Percentiles rank a stretch among this genome's conserved stretches.
These are phyloP conservation scores for Quercus tomentella DNA, from an alignment of 331 rosid species.

Conservation along the genomic window DNA sequence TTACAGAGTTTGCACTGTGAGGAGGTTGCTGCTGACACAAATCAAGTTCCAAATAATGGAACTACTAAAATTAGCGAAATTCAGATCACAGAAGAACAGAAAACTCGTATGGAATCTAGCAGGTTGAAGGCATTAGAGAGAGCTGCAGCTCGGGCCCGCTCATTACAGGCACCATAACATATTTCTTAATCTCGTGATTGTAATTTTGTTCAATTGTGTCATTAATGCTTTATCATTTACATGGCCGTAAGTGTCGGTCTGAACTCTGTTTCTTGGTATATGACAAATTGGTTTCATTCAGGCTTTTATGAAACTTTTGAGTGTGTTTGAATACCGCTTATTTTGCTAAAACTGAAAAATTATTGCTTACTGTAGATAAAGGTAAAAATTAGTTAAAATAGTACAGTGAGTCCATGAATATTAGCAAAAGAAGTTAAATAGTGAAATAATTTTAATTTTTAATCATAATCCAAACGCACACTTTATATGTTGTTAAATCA, in stretches of 20 bases:
- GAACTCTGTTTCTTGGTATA: neutral
- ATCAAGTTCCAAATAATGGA: conserved; percentile 33
- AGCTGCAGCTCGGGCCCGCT: conserved; percentile 56
- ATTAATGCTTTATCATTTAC: neutral
- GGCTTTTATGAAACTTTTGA: neutral
- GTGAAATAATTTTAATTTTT: too few relatives aligned
- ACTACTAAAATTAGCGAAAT: conserved; percentile 19
- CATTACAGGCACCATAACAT: conserved; percentile 27
- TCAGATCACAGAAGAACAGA: conserved; percentile 72
- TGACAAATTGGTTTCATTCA: neutral
- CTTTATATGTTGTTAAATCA: neutral
- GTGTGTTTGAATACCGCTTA: too few relatives aligned
- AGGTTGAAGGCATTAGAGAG: conserved; percentile 84
- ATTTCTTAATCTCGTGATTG: neutral
- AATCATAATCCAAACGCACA: too few relatives aligned
- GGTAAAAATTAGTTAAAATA: too few relatives aligned
- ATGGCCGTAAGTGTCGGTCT: neutral
- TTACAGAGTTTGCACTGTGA: conserved; percentile 25
- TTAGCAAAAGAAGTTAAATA: too few relatives aligned
- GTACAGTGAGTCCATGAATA: too few relatives aligned
- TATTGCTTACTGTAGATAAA: too few relatives aligned
- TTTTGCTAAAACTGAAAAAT: too few relatives aligned
- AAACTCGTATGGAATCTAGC: conserved; percentile 75
- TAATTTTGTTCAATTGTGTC: neutral
- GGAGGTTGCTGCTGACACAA: neutral